Percentiles rank a stretch among this genome's conserved stretches.
Evolutionary conservation across 2,329 filamentous ascomycete genomes (phyloP).

Genomic region (Lasiodiplodia sp.): DNA sequence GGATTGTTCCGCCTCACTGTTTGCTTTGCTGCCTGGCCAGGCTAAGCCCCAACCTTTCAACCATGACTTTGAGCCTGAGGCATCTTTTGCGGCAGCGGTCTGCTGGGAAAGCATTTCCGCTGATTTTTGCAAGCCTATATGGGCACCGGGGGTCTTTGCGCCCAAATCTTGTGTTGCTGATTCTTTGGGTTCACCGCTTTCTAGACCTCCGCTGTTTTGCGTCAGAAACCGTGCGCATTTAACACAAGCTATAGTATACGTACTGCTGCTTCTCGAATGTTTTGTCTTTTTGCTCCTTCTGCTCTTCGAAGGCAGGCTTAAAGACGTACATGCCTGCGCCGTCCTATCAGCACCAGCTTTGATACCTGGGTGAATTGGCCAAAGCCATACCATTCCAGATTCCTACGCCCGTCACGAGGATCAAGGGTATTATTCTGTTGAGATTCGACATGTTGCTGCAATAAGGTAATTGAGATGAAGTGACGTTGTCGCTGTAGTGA

Average conservation of each 20-base stretch:
- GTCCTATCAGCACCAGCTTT: neutral
- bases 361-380: neutral
- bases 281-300: constrained; percentile 36
- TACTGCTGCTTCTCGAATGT: constrained; percentile 18
- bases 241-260: neutral
- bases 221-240: neutral
- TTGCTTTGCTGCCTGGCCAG: constrained; percentile 27
- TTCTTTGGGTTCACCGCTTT: neutral
- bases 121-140: neutral
- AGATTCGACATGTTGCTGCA: constrained; percentile 27
- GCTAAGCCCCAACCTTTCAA: constrained; percentile 20
- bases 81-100: neutral
- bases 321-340: constrained; percentile 37
- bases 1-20: constrained; percentile 13
- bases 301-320: constrained; percentile 44
- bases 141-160: neutral
- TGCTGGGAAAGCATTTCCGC: neutral
- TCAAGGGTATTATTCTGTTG: constrained; percentile 39
- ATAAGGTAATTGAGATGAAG: neutral
- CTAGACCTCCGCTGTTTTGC: neutral
- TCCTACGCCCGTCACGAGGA: constrained; percentile 41
- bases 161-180: neutral
- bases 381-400: constrained; percentile 35
- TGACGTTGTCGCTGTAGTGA: constrained; percentile 12
- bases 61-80: constrained; percentile 21